These are phyloP conservation scores for Candida sanyaensis DNA, from an alignment of 1,139 yeast genomes.

Conservation along the genomic window DNA sequence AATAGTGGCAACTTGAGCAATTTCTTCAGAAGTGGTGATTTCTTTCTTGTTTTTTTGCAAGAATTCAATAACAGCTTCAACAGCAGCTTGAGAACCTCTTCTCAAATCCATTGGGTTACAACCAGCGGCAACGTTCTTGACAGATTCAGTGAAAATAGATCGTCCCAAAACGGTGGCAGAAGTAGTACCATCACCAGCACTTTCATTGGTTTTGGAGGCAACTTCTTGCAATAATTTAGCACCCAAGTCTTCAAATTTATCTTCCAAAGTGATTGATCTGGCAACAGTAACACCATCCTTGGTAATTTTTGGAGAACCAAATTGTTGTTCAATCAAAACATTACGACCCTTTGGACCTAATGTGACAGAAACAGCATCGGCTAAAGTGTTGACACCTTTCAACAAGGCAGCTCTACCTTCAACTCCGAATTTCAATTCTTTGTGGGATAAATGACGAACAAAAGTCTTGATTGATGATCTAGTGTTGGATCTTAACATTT, in stretches of 20 bases:
- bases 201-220: slow-evolving; percentile 96
- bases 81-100: slow-evolving; percentile 99
- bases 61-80: slow-evolving; percentile 90
- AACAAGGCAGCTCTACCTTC: slow-evolving; percentile 97
- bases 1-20: slow-evolving; percentile 98
- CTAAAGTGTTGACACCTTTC: slow-evolving; percentile 94
- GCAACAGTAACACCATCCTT: slow-evolving; percentile 99
- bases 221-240: slow-evolving; percentile 97
- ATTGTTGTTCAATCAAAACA: slow-evolving; percentile 94
- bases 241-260: slow-evolving; percentile 96
- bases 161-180: slow-evolving; percentile 97
- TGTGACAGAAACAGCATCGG: slow-evolving; percentile 96
- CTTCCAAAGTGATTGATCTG: slow-evolving; percentile 78
- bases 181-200: slow-evolving; percentile 99
- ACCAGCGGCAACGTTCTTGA: slow-evolving; percentile 98
- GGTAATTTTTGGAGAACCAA: slow-evolving; percentile 97
- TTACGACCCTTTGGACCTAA: slow-evolving; percentile 99
- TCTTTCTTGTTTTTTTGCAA: slow-evolving; percentile 92
- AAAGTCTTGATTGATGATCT: slow-evolving; percentile 47
- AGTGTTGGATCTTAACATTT: slow-evolving; percentile 58
- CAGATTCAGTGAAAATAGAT: slow-evolving; percentile 95
- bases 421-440: slow-evolving; percentile 96
- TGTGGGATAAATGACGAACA: slow-evolving; percentile 73
- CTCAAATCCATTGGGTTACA: slow-evolving; percentile 99
- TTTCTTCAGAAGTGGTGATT: slow-evolving; percentile 95